Base-by-base conservation (phyloP, 345 rosid genomes). In the Syzygium oleosum region DNA sequence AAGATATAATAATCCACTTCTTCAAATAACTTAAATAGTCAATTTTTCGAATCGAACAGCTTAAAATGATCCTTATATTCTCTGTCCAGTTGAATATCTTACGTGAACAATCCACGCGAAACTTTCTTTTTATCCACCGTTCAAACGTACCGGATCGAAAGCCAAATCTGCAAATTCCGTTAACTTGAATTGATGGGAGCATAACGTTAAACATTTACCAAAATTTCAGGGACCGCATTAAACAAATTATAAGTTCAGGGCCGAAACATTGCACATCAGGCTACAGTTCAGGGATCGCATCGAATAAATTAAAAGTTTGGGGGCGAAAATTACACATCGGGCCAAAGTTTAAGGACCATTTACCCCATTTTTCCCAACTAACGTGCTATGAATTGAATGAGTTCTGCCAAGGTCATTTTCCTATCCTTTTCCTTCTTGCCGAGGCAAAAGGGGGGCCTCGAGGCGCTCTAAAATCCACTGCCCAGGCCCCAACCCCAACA, bases 251-350 rank as follows among this genome's bases (percentile, higher is more conserved):
- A 53, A 53, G 21, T 53, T 53, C 9, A 53, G 2, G 56, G 17
- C 16, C 22, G 9, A 43, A 43, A 17, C 3, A 17, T 13, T 6
- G 22, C 22, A 53, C 3, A 53, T 53, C 7, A 1, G 22, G 9
- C 6, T 17, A 15, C 6, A 15, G 2, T 29, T 29, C 21, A 7
- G 5, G 0, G 0, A 17, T 0, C 0, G 10, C 11, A 34, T 16
- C 2, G 0, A 68, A 68, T 3, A 17, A 34, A 9, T 17, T 31
- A 68, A 17, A 68, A 0, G 0, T 17, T 17, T 2, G 21, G 1
- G 0, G 13, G 34, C 0, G 6, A 9, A 9, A 0, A 34, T 68
- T 34, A 17, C 1, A 0, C 0, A 34, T 17, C 7, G 0, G 46
- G 14, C 14, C 12, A 10, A 1, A 22, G 1, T 19, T 73, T 25